A percentile compares a stretch with the other conserved stretches of the same genome.
These are phyloP conservation scores for Stenocarpella maydis DNA, from an alignment of 2,329 filamentous ascomycete genomes.

Conservation along the genomic window DNA sequence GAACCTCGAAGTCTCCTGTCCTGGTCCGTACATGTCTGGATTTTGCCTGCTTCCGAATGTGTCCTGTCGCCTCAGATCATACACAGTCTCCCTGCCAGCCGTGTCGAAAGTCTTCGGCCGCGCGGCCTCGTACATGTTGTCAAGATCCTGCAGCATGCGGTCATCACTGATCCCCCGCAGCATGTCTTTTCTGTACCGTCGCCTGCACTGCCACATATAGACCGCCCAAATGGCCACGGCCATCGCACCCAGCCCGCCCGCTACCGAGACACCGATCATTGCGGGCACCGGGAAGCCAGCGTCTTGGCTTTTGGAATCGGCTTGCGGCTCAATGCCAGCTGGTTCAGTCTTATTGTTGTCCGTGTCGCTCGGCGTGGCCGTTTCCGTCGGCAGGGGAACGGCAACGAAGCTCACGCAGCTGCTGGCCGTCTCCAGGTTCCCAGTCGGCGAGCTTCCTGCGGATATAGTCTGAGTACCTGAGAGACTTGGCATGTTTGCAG, in stretches of 20 bases:
- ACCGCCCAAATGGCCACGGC: constrained; percentile 19
- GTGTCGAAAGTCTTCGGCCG: constrained; percentile 23
- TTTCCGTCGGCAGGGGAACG: neutral
- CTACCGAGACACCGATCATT: constrained; percentile 15
- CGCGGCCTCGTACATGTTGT: constrained; percentile 14
- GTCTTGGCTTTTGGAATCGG: neutral
- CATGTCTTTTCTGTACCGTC: constrained; percentile 13
- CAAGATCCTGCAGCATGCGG: constrained; percentile 21
- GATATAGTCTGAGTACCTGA: constrained; percentile 14
- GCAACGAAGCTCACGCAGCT: neutral
- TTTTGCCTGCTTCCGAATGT: neutral
- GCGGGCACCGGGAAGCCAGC: constrained; percentile 15
- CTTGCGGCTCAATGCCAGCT: neutral
- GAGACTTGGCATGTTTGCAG: neutral
- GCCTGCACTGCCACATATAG: constrained; percentile 21
- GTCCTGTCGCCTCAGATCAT: constrained; percentile 2
- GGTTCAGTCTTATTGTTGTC: neutral
- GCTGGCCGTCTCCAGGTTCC: constrained; percentile 9
- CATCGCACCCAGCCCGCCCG: constrained; percentile 16
- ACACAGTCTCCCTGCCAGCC: neutral
- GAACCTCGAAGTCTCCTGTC: constrained; percentile 19
- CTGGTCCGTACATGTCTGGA: constrained; percentile 14
- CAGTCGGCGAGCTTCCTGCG: neutral
- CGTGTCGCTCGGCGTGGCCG: neutral
- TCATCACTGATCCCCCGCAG: constrained; percentile 26